Evolutionary conservation across 345 rosid species (phyloP).

Genomic region (Citrus unshiu): DNA sequence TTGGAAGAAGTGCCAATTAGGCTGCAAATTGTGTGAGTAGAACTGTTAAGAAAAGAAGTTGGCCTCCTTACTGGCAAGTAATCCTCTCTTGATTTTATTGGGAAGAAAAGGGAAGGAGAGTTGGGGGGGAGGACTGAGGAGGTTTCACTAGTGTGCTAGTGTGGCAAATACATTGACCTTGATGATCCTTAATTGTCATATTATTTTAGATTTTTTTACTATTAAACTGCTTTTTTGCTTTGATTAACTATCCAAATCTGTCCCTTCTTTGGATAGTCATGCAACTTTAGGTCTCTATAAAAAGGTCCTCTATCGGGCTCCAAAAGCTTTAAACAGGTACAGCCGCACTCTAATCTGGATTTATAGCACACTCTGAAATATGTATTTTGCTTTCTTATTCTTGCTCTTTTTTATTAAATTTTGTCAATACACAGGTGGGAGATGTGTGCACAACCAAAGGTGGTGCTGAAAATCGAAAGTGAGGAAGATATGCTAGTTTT

Average conservation of each 20-base stretch:
- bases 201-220: not conserved
- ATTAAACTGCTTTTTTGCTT: not conserved
- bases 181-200: not conserved
- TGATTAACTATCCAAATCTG: conserved; percentile 1
- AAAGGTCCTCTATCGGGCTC: conserved; percentile 73
- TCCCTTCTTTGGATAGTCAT: conserved; percentile 54
- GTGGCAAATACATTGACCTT: not conserved
- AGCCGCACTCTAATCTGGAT: not conserved
- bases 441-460: conserved; percentile 92
- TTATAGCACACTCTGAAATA: not conserved
- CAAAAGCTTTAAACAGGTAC: conserved; percentile 81
- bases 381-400: not conserved
- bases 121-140: not conserved
- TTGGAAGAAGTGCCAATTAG: not conserved
- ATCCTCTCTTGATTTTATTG: not conserved
- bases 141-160: not conserved
- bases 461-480: conserved; percentile 85
- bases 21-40: not conserved
- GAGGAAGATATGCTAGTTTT: conserved; percentile 89
- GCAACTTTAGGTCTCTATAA: conserved; percentile 95
- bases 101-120: not conserved
- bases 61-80: not conserved
- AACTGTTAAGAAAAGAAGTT: not conserved
- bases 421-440: conserved; percentile 72
- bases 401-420: not conserved